phyloP scores from a whole-genome alignment of 331 rosid genomes.

The Arachis monticola region DNA sequence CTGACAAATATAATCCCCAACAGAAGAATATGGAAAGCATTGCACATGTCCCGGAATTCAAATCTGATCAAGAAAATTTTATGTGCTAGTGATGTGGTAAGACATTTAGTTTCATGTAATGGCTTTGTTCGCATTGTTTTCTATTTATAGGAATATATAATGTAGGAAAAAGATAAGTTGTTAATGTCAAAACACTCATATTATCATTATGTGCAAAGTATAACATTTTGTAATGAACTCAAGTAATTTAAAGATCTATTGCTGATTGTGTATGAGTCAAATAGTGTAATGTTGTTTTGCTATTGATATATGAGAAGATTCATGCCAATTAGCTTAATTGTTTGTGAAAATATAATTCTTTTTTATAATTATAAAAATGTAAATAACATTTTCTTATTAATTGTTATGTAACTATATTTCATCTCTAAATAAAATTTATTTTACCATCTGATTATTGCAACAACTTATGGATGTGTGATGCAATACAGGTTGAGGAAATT shows the following conservation, averaged over 20 bases:
- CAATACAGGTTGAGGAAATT: conserved; percentile 34
- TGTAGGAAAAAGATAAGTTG: background rate
- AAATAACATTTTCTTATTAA: conserved; percentile 10
- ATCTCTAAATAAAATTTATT: background rate
- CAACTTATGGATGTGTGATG: conserved; percentile 16
- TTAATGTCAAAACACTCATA: conserved; percentile 17
- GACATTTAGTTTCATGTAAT: conserved; percentile 24
- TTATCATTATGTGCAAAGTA: background rate
- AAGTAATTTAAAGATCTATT: conserved; percentile 7
- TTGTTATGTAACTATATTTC: background rate
- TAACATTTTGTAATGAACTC: background rate
- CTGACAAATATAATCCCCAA: conserved; percentile 51
- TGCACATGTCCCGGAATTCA: conserved; percentile 50
- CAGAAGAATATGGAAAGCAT: conserved; percentile 56
- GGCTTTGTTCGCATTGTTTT: background rate
- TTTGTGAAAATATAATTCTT: conserved; percentile 1
- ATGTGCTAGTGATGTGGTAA: conserved; percentile 45
- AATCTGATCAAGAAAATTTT: conserved; percentile 41
- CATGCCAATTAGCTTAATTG: background rate
- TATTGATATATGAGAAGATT: conserved; percentile 11
- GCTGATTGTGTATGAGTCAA: background rate
- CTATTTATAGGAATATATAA: background rate
- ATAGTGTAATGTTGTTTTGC: conserved; percentile 3
- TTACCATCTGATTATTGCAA: background rate
- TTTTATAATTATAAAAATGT: background rate